These are phyloP conservation scores for Lipomyces sp. DNA, from an alignment of 805 yeast genomes.

Conservation along the genomic window DNA sequence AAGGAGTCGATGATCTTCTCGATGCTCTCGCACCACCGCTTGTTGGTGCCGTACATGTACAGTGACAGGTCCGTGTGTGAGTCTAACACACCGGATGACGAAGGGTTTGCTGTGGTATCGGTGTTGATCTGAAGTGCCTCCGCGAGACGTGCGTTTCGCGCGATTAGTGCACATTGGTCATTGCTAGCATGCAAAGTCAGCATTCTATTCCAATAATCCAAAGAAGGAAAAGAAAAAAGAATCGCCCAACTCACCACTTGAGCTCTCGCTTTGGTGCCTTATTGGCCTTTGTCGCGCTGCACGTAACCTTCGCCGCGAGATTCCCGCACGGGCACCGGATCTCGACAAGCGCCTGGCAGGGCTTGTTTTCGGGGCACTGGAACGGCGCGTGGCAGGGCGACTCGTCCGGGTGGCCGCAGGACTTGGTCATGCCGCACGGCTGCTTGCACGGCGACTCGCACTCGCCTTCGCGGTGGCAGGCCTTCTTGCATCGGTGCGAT, in stretches of 20 bases:
- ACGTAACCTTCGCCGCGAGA: slow-evolving; percentile 45
- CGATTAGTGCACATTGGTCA: slow-evolving; percentile 59
- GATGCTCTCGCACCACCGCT: slow-evolving; percentile 63
- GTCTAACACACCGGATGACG: slow-evolving; percentile 33
- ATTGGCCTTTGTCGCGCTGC: slow-evolving; percentile 48
- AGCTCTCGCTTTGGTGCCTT: slow-evolving; percentile 43
- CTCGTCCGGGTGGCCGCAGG: slow-evolving; percentile 69
- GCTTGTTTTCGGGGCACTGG: slow-evolving; percentile 49
- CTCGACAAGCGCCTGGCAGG: slow-evolving; percentile 45
- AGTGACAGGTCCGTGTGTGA: slow-evolving; percentile 49
- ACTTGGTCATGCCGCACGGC: slow-evolving; percentile 51
- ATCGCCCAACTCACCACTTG: slow-evolving; percentile 45
- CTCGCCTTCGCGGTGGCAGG: slow-evolving; percentile 58
- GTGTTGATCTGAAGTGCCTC: slow-evolving; percentile 55
- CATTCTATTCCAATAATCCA: not conserved
- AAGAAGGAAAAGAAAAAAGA: no score
- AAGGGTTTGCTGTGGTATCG: slow-evolving; percentile 22
- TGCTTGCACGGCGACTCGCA: slow-evolving; percentile 61
- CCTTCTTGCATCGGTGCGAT: slow-evolving; percentile 49
- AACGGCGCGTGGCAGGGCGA: slow-evolving; percentile 60
- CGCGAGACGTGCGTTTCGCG: slow-evolving; percentile 59
- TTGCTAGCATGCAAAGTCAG: slow-evolving; percentile 38
- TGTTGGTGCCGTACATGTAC: slow-evolving; percentile 52
- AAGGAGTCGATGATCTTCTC: slow-evolving; percentile 54
- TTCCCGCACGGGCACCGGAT: slow-evolving; percentile 67